Evolutionary conservation across 2,329 filamentous ascomycete genomes (phyloP), one percentile per base, ranked within the genome.

Genomic region (Ophiostoma ulmi): DNA sequence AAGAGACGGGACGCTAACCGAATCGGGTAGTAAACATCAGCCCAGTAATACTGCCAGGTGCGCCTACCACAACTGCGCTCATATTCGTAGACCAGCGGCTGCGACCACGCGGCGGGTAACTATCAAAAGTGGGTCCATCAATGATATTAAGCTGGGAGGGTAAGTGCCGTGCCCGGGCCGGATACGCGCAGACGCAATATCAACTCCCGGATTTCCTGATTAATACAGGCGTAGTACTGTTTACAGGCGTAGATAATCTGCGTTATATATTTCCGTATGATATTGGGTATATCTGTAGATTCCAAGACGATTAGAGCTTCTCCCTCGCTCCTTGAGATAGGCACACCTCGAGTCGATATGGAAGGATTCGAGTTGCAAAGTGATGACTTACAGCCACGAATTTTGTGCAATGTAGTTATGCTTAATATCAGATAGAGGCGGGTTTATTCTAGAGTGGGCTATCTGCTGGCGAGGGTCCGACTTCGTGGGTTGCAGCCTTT

Each of bases 61-160:
- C 52, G 52, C 14, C n/a, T 26, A 31, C 22, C 17, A 8, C 44
- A 26, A 14, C 8, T 58, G 52, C 52, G 52, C 52, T 58, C 52
- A 58, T 48, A 5, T 26, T 10, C 10, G 31, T 31, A 31, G n/a
- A 58, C 8, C 52, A n/a, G 52, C 52, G 52, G 52, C 52, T 58
- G 31, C 52, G 26, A 58, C 52, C 10, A n/a, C 8, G 52, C 52
- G 52, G 52, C 52, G 52, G 52, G 52, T 31, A 58, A 26, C 22
- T 58, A 58, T 58, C 52, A 58, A 58, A 58, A 58, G 52, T 31
- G 52, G 52, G n/a, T 8, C n/a, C 20, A 55, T n/a, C n/a, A 26
- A n/a, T n/a, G 11, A 11, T 5, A 22, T n/a, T 2, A 17, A 17
- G 5, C 44, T 20, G 44, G 41, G 44, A 10, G n/a, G 8, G n/a